Evolutionary conservation across 108 stramenopile species (phyloP), one percentile per base, ranked within the genome.

Genomic region (Cyclostephanos tholiformis): DNA sequence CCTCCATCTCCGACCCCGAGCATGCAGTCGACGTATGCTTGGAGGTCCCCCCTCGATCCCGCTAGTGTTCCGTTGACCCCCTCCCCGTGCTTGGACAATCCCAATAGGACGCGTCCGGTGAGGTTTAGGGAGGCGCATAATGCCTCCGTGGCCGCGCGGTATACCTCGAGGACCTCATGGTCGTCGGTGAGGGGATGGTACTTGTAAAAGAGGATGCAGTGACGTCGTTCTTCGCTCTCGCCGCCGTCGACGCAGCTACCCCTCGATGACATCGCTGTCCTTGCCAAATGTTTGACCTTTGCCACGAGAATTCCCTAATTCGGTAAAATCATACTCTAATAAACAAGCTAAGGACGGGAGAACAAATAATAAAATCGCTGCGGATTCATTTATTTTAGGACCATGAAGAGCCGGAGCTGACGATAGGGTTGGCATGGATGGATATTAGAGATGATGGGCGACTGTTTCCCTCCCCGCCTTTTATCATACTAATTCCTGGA

Each of bases 11-110:
- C 60, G 26, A 22, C 57, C 3, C 82, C 72, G 10, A 80, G 60
- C 66, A 93, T 64, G 17, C 87, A 88, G 38, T 58, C 39, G 19
- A 82, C 82, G 73, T 88, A 91, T 6, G 79, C 71, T 26, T 61
- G 27, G 17, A 89, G 48, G 46, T 82, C 72, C 3, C 64, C 44
- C n/a, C 71, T 62, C n/a, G 56, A 17, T 20, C 91, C 94, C 12
- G 90, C 79, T 56, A 95, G 66, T 7, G 91, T 93, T 46, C 94
- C 94, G 68, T 95, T 95, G 65, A 95, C 87, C 5, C 94, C 94
- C 67, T 95, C 94, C 1, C 80, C 71, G 64, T 82, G 62, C 20
- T 85, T 67, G 16, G 81, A 85, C 35, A 89, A 77, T 56, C 90
- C 91, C 36, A 95, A 72, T 19, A 92, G 69, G 30, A 93, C 87